Evolutionary conservation across 2,329 filamentous ascomycete species (phyloP).

Genomic region (Cercospora sp.): DNA sequence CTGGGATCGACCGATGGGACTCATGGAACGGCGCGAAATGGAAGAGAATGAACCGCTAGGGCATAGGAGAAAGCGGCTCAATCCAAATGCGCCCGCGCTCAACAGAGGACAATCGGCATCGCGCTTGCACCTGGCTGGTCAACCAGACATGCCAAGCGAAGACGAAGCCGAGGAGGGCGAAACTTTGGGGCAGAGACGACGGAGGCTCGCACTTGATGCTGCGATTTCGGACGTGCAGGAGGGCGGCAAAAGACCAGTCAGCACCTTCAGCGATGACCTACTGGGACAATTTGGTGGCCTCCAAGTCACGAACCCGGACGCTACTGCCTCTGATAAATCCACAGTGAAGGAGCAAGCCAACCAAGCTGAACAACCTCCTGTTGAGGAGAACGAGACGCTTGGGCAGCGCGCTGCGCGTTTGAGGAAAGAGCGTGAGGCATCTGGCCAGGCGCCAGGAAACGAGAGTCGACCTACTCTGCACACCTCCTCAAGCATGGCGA

Average conservation of each 20-base stretch:
- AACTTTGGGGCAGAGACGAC: conserved; percentile 65
- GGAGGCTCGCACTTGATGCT: conserved; percentile 57
- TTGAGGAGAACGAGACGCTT: conserved; percentile 66
- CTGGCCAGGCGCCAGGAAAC: conserved; percentile 39
- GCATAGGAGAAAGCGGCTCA: conserved; percentile 69
- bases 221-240: conserved; percentile 44
- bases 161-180: conserved; percentile 54
- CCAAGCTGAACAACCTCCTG: conserved; percentile 14
- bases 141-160: conserved; percentile 33
- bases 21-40: conserved; percentile 77
- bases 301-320: conserved; percentile 42
- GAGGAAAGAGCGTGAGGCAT: conserved; percentile 64
- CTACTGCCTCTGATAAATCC: conserved; percentile 39
- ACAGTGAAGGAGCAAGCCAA: conserved; percentile 17
- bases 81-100: conserved; percentile 19
- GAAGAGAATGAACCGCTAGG: conserved; percentile 93
- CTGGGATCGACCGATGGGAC: conserved; percentile 65
- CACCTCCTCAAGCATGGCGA: conserved; percentile 58
- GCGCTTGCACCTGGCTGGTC: conserved; percentile 32
- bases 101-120: conserved; percentile 27
- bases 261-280: conserved; percentile 67
- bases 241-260: conserved; percentile 46
- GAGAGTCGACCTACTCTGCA: conserved; percentile 45
- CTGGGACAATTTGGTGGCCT: conserved; percentile 63
- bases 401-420: conserved; percentile 74